Base-by-base conservation (phyloP, 2,329 filamentous ascomycete species). In the Zymoseptoria tritici region DNA sequence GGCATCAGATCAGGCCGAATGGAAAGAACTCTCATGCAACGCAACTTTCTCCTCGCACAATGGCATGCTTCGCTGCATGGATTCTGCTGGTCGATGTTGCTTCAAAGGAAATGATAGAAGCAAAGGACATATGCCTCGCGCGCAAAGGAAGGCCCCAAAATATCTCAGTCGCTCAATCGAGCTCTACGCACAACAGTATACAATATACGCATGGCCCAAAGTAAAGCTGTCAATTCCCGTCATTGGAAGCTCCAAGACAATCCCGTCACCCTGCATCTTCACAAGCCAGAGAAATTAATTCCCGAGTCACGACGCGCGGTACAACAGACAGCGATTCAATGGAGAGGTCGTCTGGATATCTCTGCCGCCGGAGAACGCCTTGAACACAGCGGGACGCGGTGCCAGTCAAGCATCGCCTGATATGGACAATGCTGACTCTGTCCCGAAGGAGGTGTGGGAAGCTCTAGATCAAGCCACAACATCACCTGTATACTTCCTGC, bases 381-480 rank as follows among this genome's bases (percentile, higher is more conserved):
- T 46, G 36, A 46, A 46, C 13, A 46, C 36, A 16, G 36, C 36
- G 36, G 36, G 36, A 46, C 36, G 36, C 36, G 36, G 16, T 16
- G 36, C 36, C 36, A 46, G 36, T 46, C 36, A n/a, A 46, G 36
- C 16, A 46, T 46, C 36, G 36, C 36, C 36, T 46, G 36, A 7
- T 46, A 72, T 72, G 70, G 70, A 71, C 60, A 68, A 68, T 29
- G 66, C 68, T 57, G 66, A 70, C 56, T 64, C 68, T 4, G 64
- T 72, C n/a, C 67, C 69, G 11, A 65, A 69, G 46, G 57, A 66
- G 36, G 62, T 65, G 29, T 72, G 70, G 70, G 64, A 67, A 22
- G 58, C 60, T n/a, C 58, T 71, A 56, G 69, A 71, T 24, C 58
- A 52, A 22, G 54, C 70, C 42, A 54, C 66, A 24, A 54, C 56